Conservation (phyloP, 225 moss, liverwort and hornwort genomes). For the Polytrichum commune region DNA sequence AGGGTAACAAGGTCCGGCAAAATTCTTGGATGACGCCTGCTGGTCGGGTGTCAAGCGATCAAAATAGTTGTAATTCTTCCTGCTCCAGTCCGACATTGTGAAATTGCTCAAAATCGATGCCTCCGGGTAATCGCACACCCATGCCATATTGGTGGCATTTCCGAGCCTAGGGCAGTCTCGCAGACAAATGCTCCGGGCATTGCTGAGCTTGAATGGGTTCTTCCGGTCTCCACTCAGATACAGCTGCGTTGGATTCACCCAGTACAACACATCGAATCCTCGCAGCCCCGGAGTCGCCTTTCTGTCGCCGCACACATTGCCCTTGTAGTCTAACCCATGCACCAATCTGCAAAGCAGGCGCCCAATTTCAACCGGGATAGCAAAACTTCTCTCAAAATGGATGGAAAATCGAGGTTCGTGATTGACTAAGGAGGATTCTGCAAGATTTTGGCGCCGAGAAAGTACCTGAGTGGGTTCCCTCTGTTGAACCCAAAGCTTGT, state of each 20-base stretch:
- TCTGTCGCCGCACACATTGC: conserved; percentile 64
- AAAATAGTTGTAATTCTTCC: conserved; percentile 71
- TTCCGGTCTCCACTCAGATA: conserved; percentile 63
- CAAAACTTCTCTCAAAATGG: no score
- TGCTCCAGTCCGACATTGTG: conserved; percentile 50
- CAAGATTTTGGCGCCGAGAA: no score
- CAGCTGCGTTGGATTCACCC: conserved; percentile 88
- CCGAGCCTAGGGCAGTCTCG: conserved; percentile 49
- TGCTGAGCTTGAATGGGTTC: conserved; percentile 59
- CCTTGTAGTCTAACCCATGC: conserved; percentile 78
- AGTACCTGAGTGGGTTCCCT: conserved; percentile 76
- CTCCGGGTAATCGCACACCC: conserved; percentile 95
- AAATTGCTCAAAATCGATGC: conserved; percentile 51
- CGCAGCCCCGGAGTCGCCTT: conserved; percentile 20
- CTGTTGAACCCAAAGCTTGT: conserved; percentile 69
- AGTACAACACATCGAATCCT: conserved; percentile 64
- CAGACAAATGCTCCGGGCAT: conserved; percentile 76
- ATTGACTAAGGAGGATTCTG: no score
- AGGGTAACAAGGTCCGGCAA: conserved; percentile 85
- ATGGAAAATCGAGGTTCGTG: no score
- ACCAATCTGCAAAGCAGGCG: conserved; percentile 45
- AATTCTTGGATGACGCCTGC: conserved; percentile 52
- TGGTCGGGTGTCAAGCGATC: conserved; percentile 40
- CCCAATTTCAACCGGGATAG: no score
- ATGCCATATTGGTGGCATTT: conserved; percentile 49